Evolutionary conservation across 768 basidiomycete genomes (phyloP).

Genomic region (Tremella mesenterica): DNA sequence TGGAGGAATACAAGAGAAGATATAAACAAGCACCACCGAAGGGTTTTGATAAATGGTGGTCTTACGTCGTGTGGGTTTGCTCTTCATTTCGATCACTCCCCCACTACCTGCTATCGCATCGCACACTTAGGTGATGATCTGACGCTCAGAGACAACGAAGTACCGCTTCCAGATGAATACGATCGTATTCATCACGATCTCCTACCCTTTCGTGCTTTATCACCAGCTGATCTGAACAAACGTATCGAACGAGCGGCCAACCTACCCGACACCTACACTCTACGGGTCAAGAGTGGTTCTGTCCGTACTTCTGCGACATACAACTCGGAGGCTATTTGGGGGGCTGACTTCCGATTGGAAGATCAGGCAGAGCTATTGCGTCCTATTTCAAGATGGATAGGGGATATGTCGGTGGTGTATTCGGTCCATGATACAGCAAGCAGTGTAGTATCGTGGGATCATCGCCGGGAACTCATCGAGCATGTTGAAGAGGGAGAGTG

Average conservation of each 20-base stretch:
- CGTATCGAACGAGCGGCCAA: conserved; percentile 11
- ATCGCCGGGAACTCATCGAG: conserved; percentile 23
- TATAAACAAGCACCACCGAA: conserved; percentile 29
- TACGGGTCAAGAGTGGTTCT: conserved; percentile 17
- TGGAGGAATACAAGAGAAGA: conserved; percentile 34
- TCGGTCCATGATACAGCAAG: conserved; percentile 34
- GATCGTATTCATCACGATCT: conserved; percentile 35
- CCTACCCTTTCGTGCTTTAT: conserved; percentile 32
- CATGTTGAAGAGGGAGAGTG: conserved; percentile 30
- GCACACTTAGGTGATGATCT: neutral
- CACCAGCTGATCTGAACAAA: conserved; percentile 20
- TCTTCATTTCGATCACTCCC: neutral
- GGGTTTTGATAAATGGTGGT: conserved; percentile 44
- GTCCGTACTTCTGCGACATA: conserved; percentile 15
- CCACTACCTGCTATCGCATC: no score
- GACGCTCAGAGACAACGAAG: conserved; percentile 24
- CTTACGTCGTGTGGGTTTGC: conserved; percentile 29
- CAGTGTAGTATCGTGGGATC: conserved; percentile 23
- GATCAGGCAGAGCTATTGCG: conserved; percentile 28
- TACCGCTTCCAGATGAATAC: conserved; percentile 39
- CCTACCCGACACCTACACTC: conserved; percentile 18
- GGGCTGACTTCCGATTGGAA: conserved; percentile 19
- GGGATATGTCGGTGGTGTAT: conserved; percentile 27
- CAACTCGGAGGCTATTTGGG: conserved; percentile 11
- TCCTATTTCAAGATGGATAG: conserved; percentile 20